These are phyloP conservation scores for Termitomyces titanicus DNA, from an alignment of 768 basidiomycete genomes.

Conservation along the genomic window DNA sequence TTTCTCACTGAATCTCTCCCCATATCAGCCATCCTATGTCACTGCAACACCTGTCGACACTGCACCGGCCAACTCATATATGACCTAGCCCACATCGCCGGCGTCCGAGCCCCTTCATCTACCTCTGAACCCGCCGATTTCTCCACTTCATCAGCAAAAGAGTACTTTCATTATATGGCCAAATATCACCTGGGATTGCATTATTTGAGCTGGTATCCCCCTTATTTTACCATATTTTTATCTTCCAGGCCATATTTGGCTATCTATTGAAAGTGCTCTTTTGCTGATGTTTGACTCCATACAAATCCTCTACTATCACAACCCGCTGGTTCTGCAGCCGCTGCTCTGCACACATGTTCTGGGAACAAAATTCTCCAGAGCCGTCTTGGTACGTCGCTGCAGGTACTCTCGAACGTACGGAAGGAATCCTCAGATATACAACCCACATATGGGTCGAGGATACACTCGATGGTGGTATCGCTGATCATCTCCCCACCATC, in stretches of 20 bases:
- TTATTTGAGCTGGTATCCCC: too few relatives aligned
- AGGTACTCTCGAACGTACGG: slow-evolving; percentile 12
- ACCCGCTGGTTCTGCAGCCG: slow-evolving; percentile 15
- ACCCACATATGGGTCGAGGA: slow-evolving; percentile 16
- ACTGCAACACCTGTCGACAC: slow-evolving; percentile 28
- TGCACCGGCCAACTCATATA: slow-evolving; percentile 21
- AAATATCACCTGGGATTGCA: too few relatives aligned
- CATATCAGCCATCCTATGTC: slow-evolving; percentile 18
- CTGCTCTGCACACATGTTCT: slow-evolving; percentile 18
- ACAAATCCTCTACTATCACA: slow-evolving; percentile 9
- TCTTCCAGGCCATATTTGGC: too few relatives aligned
- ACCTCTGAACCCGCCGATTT: slow-evolving; percentile 10
- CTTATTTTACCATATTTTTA: too few relatives aligned
- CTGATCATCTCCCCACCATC: slow-evolving; percentile 10
- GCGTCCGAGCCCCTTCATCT: slow-evolving; percentile 4
- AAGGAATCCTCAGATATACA: slow-evolving; percentile 7
- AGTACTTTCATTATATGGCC: too few relatives aligned
- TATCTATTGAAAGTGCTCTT: too few relatives aligned
- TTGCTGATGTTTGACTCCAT: too few relatives aligned
- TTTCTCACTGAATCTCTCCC: too few relatives aligned
- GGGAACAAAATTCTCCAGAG: slow-evolving; percentile 1
- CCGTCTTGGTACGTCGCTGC: slow-evolving; percentile 11
- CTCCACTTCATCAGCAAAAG: too few relatives aligned
- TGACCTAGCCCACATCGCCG: slow-evolving; percentile 12
- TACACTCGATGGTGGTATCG: slow-evolving; percentile 18